Evolutionary conservation across 257 asterid genomes (phyloP).

Genomic region (Solanum sparsipilum): DNA sequence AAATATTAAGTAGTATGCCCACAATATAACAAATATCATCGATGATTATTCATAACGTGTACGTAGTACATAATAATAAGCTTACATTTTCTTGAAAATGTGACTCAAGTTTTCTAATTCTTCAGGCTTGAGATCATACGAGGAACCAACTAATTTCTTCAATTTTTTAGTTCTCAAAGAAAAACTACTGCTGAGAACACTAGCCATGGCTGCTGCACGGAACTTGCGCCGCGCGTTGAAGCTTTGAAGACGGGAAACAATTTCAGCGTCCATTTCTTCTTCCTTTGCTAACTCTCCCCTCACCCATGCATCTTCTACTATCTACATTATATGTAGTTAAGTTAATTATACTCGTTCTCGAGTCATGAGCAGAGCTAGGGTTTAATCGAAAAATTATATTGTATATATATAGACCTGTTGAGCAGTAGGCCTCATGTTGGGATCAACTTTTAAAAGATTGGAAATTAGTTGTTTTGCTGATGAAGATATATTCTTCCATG

Average conservation of each 20-base stretch:
- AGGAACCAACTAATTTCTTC: slow-evolving; percentile 59
- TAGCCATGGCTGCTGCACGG: slow-evolving; percentile 88
- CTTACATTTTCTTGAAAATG: slow-evolving; percentile 65
- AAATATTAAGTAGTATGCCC: too few relatives aligned
- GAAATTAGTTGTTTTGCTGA: slow-evolving; percentile 64
- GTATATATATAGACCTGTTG: slow-evolving; percentile 26
- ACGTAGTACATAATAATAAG: background rate
- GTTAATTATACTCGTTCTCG: background rate
- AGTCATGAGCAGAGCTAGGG: background rate
- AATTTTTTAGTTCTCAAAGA: slow-evolving; percentile 57
- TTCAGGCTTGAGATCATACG: slow-evolving; percentile 69
- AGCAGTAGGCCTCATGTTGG: slow-evolving; percentile 62
- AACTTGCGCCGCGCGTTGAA: slow-evolving; percentile 81
- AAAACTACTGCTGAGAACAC: slow-evolving; percentile 69
- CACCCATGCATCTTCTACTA: slow-evolving; percentile 79
- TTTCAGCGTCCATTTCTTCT: slow-evolving; percentile 75
- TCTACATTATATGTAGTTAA: slow-evolving; percentile 12
- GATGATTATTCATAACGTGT: too few relatives aligned
- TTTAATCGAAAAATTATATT: background rate
- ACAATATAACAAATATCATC: too few relatives aligned
- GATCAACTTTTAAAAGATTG: slow-evolving; percentile 62
- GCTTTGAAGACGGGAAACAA: slow-evolving; percentile 55
- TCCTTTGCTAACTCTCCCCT: slow-evolving; percentile 64
- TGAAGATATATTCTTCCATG: slow-evolving; percentile 78
- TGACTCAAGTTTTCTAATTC: slow-evolving; percentile 58